These are phyloP conservation scores for Russula sp. DNA, from an alignment of 768 basidiomycete genomes.

Conservation along the genomic window DNA sequence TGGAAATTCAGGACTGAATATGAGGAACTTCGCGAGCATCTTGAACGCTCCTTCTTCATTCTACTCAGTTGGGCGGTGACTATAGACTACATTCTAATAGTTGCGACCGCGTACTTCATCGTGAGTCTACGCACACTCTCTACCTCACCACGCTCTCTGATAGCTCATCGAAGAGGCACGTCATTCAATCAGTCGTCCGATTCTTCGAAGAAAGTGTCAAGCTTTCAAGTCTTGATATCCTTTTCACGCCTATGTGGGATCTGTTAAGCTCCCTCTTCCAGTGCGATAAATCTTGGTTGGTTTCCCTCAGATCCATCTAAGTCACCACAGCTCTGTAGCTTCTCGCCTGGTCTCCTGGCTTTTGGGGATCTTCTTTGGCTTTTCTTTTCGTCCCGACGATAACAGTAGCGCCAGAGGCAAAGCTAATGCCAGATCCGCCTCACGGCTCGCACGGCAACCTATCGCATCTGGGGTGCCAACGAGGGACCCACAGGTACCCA, in stretches of 20 bases:
- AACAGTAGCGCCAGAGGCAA: not conserved
- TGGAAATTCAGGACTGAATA: constrained; percentile 13
- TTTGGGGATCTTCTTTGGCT: not conserved
- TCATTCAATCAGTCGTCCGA: not conserved
- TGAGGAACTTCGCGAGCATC: constrained; percentile 9
- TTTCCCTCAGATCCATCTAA: not conserved
- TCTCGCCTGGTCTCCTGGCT: not conserved
- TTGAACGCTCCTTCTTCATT: constrained; percentile 1
- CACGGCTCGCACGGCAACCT: not conserved
- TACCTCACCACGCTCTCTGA: not conserved
- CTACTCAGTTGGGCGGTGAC: not conserved
- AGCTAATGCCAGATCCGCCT: too few relatives aligned
- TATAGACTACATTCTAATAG: not conserved
- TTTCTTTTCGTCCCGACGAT: not conserved
- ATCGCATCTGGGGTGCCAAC: not conserved
- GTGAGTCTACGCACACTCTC: not conserved
- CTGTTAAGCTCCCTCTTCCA: not conserved
- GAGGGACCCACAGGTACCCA: not conserved
- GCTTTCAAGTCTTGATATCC: not conserved
- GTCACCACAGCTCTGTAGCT: not conserved
- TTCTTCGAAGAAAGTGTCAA: not conserved
- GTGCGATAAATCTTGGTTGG: not conserved
- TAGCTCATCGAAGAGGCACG: not conserved
- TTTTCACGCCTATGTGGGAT: not conserved
- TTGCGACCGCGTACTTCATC: not conserved